phyloP scores from a whole-genome alignment of 176 grass and related monocot species.

The Dendrocalamus sinicus region DNA sequence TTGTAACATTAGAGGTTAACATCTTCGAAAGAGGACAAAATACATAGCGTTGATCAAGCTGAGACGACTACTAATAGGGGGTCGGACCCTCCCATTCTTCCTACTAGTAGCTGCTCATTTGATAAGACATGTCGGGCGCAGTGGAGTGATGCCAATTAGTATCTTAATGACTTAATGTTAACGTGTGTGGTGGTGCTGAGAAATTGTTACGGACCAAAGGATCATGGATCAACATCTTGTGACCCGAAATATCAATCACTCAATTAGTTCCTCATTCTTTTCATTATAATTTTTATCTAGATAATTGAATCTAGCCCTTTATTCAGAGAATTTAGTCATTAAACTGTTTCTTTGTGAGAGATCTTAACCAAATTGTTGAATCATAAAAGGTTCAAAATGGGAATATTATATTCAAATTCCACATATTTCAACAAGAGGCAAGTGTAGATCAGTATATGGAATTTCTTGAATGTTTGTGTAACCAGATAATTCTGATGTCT shows the following conservation, averaged over 20 bases:
- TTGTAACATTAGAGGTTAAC: not conserved
- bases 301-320: not conserved
- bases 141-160: conserved; percentile 12
- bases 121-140: conserved; percentile 50
- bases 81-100: not conserved
- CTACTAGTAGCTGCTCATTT: not conserved
- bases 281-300: not conserved
- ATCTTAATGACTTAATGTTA: not conserved
- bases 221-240: not conserved
- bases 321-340: not conserved
- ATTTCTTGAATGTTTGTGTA: not conserved
- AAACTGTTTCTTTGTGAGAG: not conserved
- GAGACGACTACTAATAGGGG: not conserved
- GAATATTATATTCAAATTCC: not conserved
- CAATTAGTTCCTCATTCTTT: not conserved
- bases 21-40: not conserved
- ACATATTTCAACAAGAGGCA: not conserved
- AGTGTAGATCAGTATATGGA: not conserved
- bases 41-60: not conserved
- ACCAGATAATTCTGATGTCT: not conserved
- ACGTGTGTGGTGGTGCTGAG: not conserved
- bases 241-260: not conserved
- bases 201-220: not conserved
- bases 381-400: not conserved
- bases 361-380: not conserved